These are phyloP conservation scores for Metarhizium anisopliae DNA, from an alignment of 2,329 filamentous ascomycete genomes.

Conservation along the genomic window DNA sequence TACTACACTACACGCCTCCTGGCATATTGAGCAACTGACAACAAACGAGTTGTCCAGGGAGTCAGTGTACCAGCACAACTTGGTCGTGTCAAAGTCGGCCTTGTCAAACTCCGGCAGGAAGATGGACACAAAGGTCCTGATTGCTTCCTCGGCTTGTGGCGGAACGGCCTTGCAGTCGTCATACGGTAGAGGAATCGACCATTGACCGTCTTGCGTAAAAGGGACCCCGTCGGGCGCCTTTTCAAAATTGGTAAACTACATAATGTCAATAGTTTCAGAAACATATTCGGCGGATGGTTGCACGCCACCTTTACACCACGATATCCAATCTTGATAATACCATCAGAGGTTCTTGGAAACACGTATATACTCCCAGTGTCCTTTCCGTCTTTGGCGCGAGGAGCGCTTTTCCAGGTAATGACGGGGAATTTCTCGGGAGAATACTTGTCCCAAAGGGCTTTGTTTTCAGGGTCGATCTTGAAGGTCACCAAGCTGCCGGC, in stretches of 20 bases:
- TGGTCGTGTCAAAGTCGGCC: conserved; percentile 16
- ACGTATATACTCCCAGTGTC: conserved; percentile 21
- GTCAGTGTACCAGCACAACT: conserved; percentile 26
- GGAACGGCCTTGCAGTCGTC: conserved; percentile 9
- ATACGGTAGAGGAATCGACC: conserved; percentile 20
- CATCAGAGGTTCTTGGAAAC: conserved; percentile 17
- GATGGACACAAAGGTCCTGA: conserved; percentile 13
- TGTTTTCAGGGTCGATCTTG: conserved; percentile 15
- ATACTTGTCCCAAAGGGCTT: conserved; percentile 21
- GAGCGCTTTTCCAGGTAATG: conserved; percentile 21
- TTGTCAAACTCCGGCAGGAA: conserved; percentile 19
- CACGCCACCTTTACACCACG: conserved; percentile 17
- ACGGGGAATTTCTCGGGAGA: conserved; percentile 22
- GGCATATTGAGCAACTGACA: conserved; percentile 5
- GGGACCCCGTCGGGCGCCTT: conserved; percentile 16
- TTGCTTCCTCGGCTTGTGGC: conserved; percentile 12
- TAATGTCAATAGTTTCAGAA: not conserved
- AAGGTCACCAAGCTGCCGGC: conserved; percentile 20
- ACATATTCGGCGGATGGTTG: not conserved
- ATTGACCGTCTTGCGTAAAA: conserved; percentile 20
- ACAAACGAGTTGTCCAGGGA: conserved; percentile 24
- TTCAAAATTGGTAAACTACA: conserved; percentile 23
- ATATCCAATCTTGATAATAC: conserved; percentile 20
- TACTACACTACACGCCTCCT: too few relatives aligned
- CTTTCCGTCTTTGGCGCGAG: conserved; percentile 17